These are phyloP conservation scores for Phytophthora palmivora DNA, from an alignment of 352 stramenopile species.

Conservation along the genomic window DNA sequence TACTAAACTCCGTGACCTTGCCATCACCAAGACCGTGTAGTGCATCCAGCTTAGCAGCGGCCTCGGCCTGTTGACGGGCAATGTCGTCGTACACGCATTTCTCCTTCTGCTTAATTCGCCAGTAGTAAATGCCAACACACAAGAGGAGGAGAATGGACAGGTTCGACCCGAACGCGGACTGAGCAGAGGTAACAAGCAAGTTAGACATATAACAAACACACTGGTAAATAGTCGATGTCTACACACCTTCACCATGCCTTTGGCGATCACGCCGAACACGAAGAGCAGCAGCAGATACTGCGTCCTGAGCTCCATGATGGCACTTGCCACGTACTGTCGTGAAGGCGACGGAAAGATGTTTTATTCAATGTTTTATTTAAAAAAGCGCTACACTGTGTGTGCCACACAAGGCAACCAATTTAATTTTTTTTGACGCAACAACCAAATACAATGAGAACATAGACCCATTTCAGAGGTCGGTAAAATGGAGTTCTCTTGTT, in stretches of 20 bases:
- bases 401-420: no score
- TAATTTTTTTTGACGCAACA: no score
- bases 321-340: conserved; percentile 31
- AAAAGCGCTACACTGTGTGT: no score
- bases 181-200: background rate
- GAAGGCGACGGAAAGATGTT: no score
- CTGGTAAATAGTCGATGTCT: background rate
- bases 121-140: conserved; percentile 71
- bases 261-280: conserved; percentile 65
- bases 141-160: conserved; percentile 71
- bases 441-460: no score
- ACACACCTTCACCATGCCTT: conserved; percentile 70
- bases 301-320: conserved; percentile 48
- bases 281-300: conserved; percentile 82
- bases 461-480: no score
- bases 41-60: conserved; percentile 71
- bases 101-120: conserved; percentile 58
- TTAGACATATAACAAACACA: background rate
- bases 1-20: conserved; percentile 49
- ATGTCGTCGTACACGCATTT: conserved; percentile 79
- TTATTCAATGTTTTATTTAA: no score
- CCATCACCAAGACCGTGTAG: conserved; percentile 61
- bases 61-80: conserved; percentile 59
- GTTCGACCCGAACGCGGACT: conserved; percentile 72
- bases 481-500: no score